phyloP scores from a whole-genome alignment of 129 eudicot species.

The Dittrichia graveolens region DNA sequence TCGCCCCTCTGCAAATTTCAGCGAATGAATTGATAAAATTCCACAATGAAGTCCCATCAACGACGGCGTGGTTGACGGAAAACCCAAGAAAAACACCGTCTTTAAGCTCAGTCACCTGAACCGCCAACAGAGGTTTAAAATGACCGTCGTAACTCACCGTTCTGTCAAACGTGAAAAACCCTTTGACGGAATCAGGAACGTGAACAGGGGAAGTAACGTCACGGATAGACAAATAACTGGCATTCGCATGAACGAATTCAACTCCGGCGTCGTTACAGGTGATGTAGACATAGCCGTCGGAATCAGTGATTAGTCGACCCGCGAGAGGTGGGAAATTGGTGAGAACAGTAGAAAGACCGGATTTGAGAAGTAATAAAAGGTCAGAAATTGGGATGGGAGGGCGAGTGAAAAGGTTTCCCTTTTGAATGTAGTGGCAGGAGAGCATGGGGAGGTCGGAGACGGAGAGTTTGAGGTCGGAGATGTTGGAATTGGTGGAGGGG shows the following conservation, averaged over 20 bases:
- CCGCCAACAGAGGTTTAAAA: slow-evolving; percentile 52
- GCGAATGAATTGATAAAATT: slow-evolving; percentile 71
- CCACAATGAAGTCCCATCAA: slow-evolving; percentile 83
- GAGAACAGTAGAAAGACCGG: slow-evolving; percentile 46
- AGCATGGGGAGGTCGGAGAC: slow-evolving; percentile 88
- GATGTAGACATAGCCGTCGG: slow-evolving; percentile 58
- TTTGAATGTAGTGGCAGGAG: slow-evolving; percentile 79
- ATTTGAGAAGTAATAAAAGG: slow-evolving; percentile 44
- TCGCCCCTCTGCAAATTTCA: slow-evolving; percentile 52
- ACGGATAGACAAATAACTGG: slow-evolving; percentile 29
- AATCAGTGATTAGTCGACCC: slow-evolving; percentile 66
- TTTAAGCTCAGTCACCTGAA: slow-evolving; percentile 64
- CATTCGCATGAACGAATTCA: slow-evolving; percentile 57
- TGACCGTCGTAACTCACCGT: slow-evolving; percentile 69
- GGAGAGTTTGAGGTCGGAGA: slow-evolving; percentile 54
- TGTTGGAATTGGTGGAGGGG: slow-evolving; percentile 41
- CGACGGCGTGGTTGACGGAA: slow-evolving; percentile 67
- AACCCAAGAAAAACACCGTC: slow-evolving; percentile 73
- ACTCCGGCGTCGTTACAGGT: slow-evolving; percentile 73
- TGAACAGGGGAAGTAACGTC: slow-evolving; percentile 42
- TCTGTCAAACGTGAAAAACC: slow-evolving; percentile 53
- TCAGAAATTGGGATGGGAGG: slow-evolving; percentile 36
- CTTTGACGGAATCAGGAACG: slow-evolving; percentile 53
- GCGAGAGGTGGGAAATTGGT: slow-evolving; percentile 67
- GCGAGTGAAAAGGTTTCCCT: slow-evolving; percentile 61